Conservation (phyloP, 179 eudicot species). For the Vitellaria paradoxa region DNA sequence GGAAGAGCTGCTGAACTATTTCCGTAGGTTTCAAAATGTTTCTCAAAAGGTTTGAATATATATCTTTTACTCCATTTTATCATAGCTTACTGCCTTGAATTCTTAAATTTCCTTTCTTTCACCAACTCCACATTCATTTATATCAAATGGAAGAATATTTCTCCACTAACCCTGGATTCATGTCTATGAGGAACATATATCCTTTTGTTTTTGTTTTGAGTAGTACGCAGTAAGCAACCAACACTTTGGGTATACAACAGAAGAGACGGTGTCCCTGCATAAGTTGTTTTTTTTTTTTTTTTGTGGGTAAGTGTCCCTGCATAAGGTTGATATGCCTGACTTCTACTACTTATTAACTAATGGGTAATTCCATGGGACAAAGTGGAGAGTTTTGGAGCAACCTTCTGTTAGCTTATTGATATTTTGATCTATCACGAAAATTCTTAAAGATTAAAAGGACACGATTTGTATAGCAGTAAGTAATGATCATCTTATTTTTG, state of each 20-base stretch:
- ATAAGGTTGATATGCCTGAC: background rate
- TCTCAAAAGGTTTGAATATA: conserved; percentile 60
- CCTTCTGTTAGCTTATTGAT: no score
- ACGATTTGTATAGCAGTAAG: no score
- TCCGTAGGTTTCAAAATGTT: conserved; percentile 65
- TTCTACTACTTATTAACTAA: background rate
- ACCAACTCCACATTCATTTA: background rate
- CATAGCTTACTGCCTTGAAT: background rate
- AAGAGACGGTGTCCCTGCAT: no score
- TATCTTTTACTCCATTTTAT: background rate
- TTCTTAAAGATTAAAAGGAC: no score
- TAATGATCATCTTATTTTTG: no score
- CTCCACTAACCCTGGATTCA: background rate
- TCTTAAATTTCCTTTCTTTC: background rate
- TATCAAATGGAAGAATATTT: background rate
- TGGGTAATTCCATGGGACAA: background rate
- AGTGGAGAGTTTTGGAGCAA: no score
- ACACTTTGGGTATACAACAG: no score
- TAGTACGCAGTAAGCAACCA: no score
- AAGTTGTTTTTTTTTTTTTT: no score
- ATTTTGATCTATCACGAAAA: no score
- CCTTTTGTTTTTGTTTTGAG: no score
- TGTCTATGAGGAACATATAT: background rate
- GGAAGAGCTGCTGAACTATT: conserved; percentile 80
- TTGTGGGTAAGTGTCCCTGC: no score